A percentile compares a stretch with the other conserved stretches of the same genome.
phyloP scores from a whole-genome alignment of 2,329 filamentous ascomycete genomes.

The Macrophomina tecta region DNA sequence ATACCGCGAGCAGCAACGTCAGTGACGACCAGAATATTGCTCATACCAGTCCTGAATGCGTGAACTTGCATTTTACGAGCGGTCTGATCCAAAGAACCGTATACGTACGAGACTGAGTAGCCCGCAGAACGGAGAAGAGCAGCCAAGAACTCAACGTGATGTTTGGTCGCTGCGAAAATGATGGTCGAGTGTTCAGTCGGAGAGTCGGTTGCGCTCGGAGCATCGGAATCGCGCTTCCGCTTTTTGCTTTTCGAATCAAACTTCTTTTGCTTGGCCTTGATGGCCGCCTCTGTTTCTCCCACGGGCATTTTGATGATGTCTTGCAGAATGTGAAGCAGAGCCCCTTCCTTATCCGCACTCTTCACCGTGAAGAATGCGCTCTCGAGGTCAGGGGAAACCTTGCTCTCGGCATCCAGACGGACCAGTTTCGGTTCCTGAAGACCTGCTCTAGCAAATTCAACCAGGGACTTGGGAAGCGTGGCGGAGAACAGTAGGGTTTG shows the following conservation, averaged over 20 bases:
- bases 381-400: constrained; percentile 94
- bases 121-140: constrained; percentile 79
- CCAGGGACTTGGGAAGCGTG: constrained; percentile 88
- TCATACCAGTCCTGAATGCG: constrained; percentile 81
- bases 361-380: constrained; percentile 95
- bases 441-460: constrained; percentile 94
- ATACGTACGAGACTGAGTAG: constrained; percentile 91
- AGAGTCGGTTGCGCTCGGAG: constrained; percentile 65
- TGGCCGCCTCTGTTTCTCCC: constrained; percentile 62
- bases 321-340: constrained; percentile 84
- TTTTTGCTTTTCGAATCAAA: constrained; percentile 75
- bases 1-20: constrained; percentile 97
- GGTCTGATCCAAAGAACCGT: constrained; percentile 92
- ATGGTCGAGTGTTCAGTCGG: constrained; percentile 93
- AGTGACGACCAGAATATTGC: constrained; percentile 92
- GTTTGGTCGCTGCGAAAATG: constrained; percentile 92
- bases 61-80: constrained; percentile 92
- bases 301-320: constrained; percentile 92
- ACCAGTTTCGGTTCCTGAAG: constrained; percentile 91
- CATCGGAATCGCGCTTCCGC: constrained; percentile 67
- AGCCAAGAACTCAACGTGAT: constrained; percentile 93
- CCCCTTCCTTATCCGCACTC: constrained; percentile 90
- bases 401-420: constrained; percentile 90
- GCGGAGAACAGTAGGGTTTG: constrained; percentile 96
- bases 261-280: constrained; percentile 51